Conservation (phyloP, 441 rosid species). For the Pelargonium exstipulatum region DNA sequence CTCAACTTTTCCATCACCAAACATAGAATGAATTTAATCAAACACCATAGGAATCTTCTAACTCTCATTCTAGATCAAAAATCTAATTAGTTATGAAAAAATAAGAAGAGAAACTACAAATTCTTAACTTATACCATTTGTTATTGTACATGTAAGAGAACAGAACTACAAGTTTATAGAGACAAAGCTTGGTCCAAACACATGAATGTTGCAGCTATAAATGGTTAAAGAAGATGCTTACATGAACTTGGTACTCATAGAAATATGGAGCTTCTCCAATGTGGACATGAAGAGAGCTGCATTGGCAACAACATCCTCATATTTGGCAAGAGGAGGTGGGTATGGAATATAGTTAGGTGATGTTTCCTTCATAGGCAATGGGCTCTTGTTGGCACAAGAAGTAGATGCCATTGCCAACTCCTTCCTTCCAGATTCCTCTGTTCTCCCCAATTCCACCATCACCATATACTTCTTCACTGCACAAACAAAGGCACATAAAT, state of each 20-base stretch:
- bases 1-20: neutral
- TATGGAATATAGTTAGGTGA: constrained; percentile 31
- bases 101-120: too few relatives aligned
- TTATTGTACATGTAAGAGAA: neutral
- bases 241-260: constrained; percentile 88
- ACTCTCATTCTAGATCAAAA: neutral
- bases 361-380: constrained; percentile 44
- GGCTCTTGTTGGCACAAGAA: constrained; percentile 58
- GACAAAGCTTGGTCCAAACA: neutral
- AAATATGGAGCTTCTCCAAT: constrained; percentile 71
- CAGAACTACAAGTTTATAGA: neutral
- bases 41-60: neutral
- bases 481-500: constrained; percentile 14
- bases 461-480: constrained; percentile 25
- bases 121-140: too few relatives aligned
- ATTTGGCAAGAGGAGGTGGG: constrained; percentile 57
- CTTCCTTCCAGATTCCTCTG: constrained; percentile 25
- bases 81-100: too few relatives aligned
- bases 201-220: neutral
- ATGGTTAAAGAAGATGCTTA: constrained; percentile 26
- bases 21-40: neutral
- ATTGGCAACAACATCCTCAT: constrained; percentile 55
- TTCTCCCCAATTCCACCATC: constrained; percentile 30
- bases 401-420: constrained; percentile 61
- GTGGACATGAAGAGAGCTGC: constrained; percentile 59